These are phyloP conservation scores for Rhodotorula toruloides DNA, from an alignment of 768 basidiomycete species.

Conservation along the genomic window DNA sequence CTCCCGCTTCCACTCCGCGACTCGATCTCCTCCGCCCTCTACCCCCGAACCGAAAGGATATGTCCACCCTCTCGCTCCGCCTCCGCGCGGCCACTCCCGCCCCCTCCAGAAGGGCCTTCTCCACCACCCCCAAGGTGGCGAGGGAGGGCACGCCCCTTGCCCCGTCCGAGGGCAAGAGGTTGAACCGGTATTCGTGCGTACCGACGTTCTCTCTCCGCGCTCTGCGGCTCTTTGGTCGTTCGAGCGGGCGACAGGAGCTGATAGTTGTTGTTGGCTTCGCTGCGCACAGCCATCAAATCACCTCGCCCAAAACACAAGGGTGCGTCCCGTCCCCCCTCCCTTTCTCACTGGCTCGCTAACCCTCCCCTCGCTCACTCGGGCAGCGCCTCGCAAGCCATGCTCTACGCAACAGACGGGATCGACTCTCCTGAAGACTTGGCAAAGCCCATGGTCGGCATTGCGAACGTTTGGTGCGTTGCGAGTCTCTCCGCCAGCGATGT, in stretches of 20 bases:
- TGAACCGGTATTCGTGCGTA: conserved; percentile 11
- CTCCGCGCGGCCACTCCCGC: conserved; percentile 8
- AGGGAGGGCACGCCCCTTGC: neutral
- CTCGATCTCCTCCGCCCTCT: conserved; percentile 1
- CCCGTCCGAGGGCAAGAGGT: neutral
- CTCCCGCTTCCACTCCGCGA: too few relatives aligned
- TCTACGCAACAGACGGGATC: conserved; percentile 96
- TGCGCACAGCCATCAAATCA: neutral
- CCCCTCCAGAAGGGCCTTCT: neutral
- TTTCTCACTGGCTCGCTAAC: neutral
- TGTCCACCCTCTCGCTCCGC: conserved; percentile 68
- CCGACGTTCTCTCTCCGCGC: too few relatives aligned
- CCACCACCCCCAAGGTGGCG: neutral
- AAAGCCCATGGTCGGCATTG: conserved; percentile 96
- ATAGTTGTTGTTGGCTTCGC: too few relatives aligned
- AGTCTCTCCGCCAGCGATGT: neutral
- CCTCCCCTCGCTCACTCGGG: rapidly evolving
- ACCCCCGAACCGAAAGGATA: too few relatives aligned
- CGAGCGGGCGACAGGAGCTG: too few relatives aligned
- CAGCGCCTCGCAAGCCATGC: conserved; percentile 68
- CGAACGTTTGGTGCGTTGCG: conserved; percentile 78
- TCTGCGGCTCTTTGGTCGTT: too few relatives aligned
- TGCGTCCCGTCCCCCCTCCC: neutral
- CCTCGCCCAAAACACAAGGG: neutral
- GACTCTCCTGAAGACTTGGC: conserved; percentile 72